Conservation (phyloP, 1,139 yeast genomes). For the Pichia sp. region DNA sequence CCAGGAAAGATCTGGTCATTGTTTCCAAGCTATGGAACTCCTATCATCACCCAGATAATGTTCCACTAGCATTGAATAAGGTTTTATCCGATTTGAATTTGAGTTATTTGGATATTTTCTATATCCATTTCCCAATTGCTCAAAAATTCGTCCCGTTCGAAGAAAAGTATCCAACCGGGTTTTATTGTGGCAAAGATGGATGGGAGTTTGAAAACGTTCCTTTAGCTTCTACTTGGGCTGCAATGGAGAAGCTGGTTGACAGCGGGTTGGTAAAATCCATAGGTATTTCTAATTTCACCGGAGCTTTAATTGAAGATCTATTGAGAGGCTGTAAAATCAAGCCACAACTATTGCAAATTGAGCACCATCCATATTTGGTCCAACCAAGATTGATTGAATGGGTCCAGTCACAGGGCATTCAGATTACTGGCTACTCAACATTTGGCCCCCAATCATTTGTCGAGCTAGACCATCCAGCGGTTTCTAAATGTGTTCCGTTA, state of each 20-base stretch:
- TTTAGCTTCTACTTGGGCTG: constrained; percentile 73
- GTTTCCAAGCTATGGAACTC: constrained; percentile 82
- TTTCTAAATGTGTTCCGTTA: constrained; percentile 50
- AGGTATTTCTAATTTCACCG: constrained; percentile 82
- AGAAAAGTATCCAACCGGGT: constrained; percentile 71
- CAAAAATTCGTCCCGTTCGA: constrained; percentile 68
- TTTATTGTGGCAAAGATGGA: constrained; percentile 58
- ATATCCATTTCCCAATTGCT: constrained; percentile 80
- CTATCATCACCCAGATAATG: constrained; percentile 64
- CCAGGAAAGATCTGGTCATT: constrained; percentile 68
- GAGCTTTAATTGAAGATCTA: constrained; percentile 70
- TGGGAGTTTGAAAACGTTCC: constrained; percentile 67
- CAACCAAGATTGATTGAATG: constrained; percentile 66
- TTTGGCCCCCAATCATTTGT: constrained; percentile 76
- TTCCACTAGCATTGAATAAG: constrained; percentile 54
- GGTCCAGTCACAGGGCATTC: constrained; percentile 47
- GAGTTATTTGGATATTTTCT: constrained; percentile 69
- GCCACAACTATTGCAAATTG: constrained; percentile 84
- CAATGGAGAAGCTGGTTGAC: constrained; percentile 60
- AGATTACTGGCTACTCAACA: constrained; percentile 80
- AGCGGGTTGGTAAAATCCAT: constrained; percentile 66
- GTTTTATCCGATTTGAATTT: constrained; percentile 61
- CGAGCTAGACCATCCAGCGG: constrained; percentile 54
- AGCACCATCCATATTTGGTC: constrained; percentile 87
- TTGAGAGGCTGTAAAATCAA: constrained; percentile 65